Base-by-base conservation (phyloP, 208 protist genomes). In the Trypanosoma mega region DNA sequence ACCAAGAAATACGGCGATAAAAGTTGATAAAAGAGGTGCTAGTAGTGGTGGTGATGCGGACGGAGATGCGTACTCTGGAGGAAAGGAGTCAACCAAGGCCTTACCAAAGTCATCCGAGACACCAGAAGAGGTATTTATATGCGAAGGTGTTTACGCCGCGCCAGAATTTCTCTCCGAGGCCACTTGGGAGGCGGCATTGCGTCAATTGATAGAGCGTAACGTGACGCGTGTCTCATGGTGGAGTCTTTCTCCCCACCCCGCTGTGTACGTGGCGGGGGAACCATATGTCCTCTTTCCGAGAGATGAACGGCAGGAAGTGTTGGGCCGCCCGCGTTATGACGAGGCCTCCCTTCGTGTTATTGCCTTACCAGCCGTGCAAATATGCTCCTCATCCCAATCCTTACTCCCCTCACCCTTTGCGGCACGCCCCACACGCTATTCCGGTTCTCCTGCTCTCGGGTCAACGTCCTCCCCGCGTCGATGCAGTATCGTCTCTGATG, bases 161-260 rank as follows among this genome's bases (percentile, higher is more conserved):
- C 58, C 74, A 3, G 54, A 45, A 12, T 64, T 74, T 52, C 57
- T 74, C 20, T 51, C 57, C 9, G 61, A 71, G n/a, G 1, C 12
- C 6, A 39, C 46, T 23, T 76, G 70, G 70, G 45, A 62, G 21
- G 31, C 2, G 12, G 47, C 49, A 30, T 33, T 68, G 23, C 27
- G 21, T 30, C 23, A 50, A 33, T 6, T 63, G 14, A 20, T 26
- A 20, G 41, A 29, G 4, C 6, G 14, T n/a, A 9, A 29, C 6
- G 44, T 37, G 31, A 29, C 51, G 14, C 31, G 46, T 31, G 61
- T 82, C 23, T 43, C 52, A 18, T 85, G 78, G 78, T 80, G 73
- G 78, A 54, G 63, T 46, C 46, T 86, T 26, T 68, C 52, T 24
- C 70, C 72, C 24, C 36, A 74, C 46, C 79, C 79, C 0, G 61